Base-by-base conservation (phyloP, 495 filamentous ascomycete genomes). In the Aspergillus nidulans region DNA sequence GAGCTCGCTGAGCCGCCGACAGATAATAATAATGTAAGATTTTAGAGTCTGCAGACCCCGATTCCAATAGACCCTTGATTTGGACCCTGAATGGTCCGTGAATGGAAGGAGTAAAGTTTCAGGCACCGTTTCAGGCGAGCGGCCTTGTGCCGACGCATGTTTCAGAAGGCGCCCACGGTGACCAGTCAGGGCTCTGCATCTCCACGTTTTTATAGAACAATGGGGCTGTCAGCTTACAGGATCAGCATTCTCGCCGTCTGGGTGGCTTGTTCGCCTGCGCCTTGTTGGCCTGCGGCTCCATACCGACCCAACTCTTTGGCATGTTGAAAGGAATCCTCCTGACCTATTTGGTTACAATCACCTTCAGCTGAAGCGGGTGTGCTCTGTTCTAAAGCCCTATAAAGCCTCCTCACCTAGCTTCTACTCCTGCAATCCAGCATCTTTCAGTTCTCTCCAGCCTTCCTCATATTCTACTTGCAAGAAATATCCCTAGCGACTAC, bases 1-100 rank as follows among this genome's bases (percentile, higher is more conserved):
- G 58, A 52, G 63, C 60, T 47, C 52, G 51, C 56, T 56, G 58
- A 55, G 40, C 21, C 23, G 57, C 53, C 25, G 34, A 60, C 41
- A 54, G 13, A 52, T 47, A 38, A 38, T 38, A 39, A 49, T 49
- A 49, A 49, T 49, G 28, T 21, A 19, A 49, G 18, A 36, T 25
- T 8, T 26, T 12, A 47, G 21, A 26, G 43, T 46, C 23, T 46
- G 16, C 13, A 43, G 15, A 3, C 30, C 15, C 6, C 10, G 6
- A 10, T 34, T 12, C 19, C 16, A 21, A 6, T 18, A 41, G 19
- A 21, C 19, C 39, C 16, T 19, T 19, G 16, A 4, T 23, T 23
- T 6, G 41, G 18, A 23, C 19, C 41, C 48, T 20, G 21, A 20
- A 21, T 18, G 30, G 12, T 23, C 9, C 21, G 16, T 38, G 8